Evolutionary conservation across 2,329 filamentous ascomycete genomes (phyloP), one percentile per base, ranked within the genome.

Genomic region (Claviceps arundinis): DNA sequence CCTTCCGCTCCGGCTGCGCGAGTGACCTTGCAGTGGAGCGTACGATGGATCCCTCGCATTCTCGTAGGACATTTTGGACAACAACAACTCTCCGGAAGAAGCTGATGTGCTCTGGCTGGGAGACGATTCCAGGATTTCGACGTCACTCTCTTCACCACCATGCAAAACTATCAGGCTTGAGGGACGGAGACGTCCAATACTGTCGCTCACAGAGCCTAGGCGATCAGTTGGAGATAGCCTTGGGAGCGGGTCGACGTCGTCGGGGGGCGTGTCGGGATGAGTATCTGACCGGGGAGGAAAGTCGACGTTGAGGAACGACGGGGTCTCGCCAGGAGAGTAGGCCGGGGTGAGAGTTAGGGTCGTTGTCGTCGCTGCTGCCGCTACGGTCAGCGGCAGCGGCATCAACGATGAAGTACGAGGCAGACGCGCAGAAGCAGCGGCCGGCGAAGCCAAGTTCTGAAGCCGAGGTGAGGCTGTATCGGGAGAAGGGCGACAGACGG

Each of bases 401-500:
- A 73, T 62, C 50, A 74, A 64, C 45, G 72, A 73, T 37, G 71
- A 73, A 26, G 65, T 68, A 55, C 70, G 69, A 47, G 70, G 69
- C 43, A 67, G 66, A 44, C 65, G 66, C 47, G 63, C 54, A 17
- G 62, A 61, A 42, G 65, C 52, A 45, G 60, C 60, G 43, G 59
- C 60, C 54, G 64, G 60, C 57, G 61, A 58, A 54, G 62, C 56
- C 43, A 58, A 57, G 52, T 56, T 60, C 54, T 54, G 59, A 49
- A 55, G 58, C 54, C 54, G 60, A 48, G 54, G 56, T 51, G 54
- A 56, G 37, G 48, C 48, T 38, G 48, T 46, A 24, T 44, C 51
- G 17, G 48, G 45, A 37, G 43, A 30, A 9, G 51, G 46, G 19
- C 34, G 48, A 37, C n/a, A 30, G 11, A 34, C 34, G 44, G 54